Conservation (phyloP, 2,329 filamentous ascomycete species). For the Claviceps lovelessii region DNA sequence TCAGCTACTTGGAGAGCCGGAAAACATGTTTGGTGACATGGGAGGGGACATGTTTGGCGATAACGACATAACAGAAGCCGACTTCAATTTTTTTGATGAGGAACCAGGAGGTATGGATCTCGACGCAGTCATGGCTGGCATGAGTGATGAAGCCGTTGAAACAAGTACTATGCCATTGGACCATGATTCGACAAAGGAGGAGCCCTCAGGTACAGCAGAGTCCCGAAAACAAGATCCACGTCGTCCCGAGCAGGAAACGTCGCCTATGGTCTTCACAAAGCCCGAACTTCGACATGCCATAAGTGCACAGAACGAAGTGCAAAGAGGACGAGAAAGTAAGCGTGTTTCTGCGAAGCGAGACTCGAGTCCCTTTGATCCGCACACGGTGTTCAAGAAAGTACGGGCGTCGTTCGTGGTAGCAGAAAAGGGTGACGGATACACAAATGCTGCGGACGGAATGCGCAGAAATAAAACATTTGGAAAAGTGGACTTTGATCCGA, state of each 20-base stretch:
- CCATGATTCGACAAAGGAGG: constrained; percentile 7
- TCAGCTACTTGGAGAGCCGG: constrained; percentile 32
- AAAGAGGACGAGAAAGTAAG: constrained; percentile 18
- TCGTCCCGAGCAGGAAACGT: constrained; percentile 13
- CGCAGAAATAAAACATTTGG: constrained; percentile 37
- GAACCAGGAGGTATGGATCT: constrained; percentile 29
- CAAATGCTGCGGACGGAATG: constrained; percentile 10
- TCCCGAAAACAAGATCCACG: constrained; percentile 8
- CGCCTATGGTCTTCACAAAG: constrained; percentile 36
- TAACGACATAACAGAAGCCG: constrained; percentile 64
- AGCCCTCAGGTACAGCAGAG: constrained; percentile 6
- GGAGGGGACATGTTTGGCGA: constrained; percentile 58
- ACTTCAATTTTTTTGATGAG: constrained; percentile 74
- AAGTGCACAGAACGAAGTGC: constrained; percentile 33
- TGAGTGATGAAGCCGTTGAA: constrained; percentile 6
- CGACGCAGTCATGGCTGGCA: constrained; percentile 16
- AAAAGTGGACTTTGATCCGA: constrained; percentile 38
- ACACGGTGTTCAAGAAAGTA: constrained; percentile 45
- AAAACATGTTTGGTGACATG: constrained; percentile 54
- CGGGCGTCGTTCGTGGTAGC: constrained; percentile 28
- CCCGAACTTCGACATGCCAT: constrained; percentile 45
- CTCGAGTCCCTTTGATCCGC: constrained; percentile 42
- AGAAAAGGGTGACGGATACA: constrained; percentile 8
- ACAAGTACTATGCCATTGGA: neutral
- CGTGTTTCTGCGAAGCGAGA: constrained; percentile 31